phyloP scores from a whole-genome alignment of 2,329 filamentous ascomycete species.

The Chalaropsis ovoidea region DNA sequence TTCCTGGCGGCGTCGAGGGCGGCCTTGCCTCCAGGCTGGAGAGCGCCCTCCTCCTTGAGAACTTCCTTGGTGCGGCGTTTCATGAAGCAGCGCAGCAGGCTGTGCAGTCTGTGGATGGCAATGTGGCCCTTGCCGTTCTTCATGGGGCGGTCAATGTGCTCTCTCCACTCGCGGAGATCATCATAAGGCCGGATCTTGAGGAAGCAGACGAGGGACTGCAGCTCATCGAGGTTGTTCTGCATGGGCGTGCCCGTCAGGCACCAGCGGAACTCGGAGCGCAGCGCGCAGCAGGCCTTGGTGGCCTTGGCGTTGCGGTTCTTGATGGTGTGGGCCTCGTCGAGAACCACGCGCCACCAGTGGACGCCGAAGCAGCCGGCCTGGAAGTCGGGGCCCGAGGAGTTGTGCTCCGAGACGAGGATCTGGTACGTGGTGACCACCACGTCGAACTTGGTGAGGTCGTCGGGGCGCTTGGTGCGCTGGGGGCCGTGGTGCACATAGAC shows the following conservation, averaged over 20 bases:
- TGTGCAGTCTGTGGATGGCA: conserved; percentile 76
- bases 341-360: conserved; percentile 88
- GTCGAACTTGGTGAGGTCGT: conserved; percentile 73
- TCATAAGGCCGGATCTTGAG: conserved; percentile 86
- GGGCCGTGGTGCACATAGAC: conserved; percentile 89
- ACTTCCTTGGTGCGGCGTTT: conserved; percentile 97
- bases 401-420: conserved; percentile 84
- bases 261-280: conserved; percentile 84
- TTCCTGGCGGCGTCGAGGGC: conserved; percentile 35
- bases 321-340: conserved; percentile 96
- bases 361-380: conserved; percentile 69
- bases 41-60: conserved; percentile 73
- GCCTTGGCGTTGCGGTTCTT: conserved; percentile 96
- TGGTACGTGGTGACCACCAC: conserved; percentile 97
- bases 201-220: conserved; percentile 89
- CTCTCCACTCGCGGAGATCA: conserved; percentile 76
- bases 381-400: conserved; percentile 50
- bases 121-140: conserved; percentile 82
- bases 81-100: conserved; percentile 87
- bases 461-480: conserved; percentile 65
- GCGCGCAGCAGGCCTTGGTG: conserved; percentile 79
- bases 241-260: conserved; percentile 93
- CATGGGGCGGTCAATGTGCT: conserved; percentile 80
- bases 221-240: conserved; percentile 95
- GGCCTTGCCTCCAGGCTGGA: conserved; percentile 64